Evolutionary conservation across 306 rosid genomes (phyloP), one percentile per base, ranked within the genome.

Genomic region (Lathyrus aphaca): DNA sequence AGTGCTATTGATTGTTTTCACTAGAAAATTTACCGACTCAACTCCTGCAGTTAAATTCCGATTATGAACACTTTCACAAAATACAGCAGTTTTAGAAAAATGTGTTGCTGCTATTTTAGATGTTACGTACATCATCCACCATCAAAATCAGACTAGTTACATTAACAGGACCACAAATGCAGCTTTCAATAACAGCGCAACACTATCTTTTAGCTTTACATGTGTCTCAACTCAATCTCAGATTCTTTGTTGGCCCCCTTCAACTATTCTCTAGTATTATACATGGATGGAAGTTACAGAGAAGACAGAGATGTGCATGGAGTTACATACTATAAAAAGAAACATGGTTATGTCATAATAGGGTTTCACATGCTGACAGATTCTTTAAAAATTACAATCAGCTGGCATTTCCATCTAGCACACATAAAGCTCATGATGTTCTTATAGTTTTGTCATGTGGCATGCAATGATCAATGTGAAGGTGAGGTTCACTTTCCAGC

Each of bases 281-380:
- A 29, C 74, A 54, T 63, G 58, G 66, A 56, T 9, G 77, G 46
- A 61, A 27, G 45, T 51, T 69, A 14, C 19, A 40, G 40, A 64
- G 60, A 67, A 53, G 17, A 46, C 42, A 32, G 57, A 32, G 37
- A 14, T 67, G 39, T 3, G 63, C 38, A 67, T 64, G 59, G 38
- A 54, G 45, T 73, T 63, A 42, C 43, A n/a, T 45, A 51, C 65
- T 49, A 48, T 29, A 74, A 70, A 23, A 21, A 40, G 57, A 77
- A 45, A 62, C 17, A 68, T 77, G 51, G 48, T 37, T n/a, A 27
- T 59, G 44, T 7, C 38, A 42, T 61, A 72, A 53, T 44, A 72
- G 65, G 14, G 35, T 51, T 71, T 71, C 78, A 61, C 18, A 43
- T 42, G 78, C 73, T 51, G 63, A 71, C 55, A 71, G 40, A 59